phyloP scores from a whole-genome alignment of 2,329 filamentous ascomycete genomes.

The Ceratocystis papillata region DNA sequence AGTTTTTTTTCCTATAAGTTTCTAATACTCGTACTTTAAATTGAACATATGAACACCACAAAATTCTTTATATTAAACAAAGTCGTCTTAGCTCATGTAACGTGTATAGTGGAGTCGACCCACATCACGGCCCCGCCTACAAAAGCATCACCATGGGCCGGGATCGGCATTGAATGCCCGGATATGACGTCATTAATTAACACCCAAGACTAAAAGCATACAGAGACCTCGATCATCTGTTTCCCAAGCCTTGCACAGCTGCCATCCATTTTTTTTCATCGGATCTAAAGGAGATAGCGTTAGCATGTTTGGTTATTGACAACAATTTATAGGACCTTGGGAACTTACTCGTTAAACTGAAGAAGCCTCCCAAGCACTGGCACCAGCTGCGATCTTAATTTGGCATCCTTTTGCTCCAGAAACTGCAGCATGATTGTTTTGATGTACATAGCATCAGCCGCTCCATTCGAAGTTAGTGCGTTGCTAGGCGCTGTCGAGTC shows the following conservation, averaged over 20 bases:
- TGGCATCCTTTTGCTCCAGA: slow-evolving; percentile 68
- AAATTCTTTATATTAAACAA: background rate
- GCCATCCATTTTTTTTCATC: slow-evolving; percentile 29
- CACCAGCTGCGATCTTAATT: slow-evolving; percentile 62
- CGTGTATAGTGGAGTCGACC: slow-evolving; percentile 17
- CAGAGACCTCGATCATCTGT: slow-evolving; percentile 8
- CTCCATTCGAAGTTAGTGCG: slow-evolving; percentile 26
- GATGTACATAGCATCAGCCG: slow-evolving; percentile 52
- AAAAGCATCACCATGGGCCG: background rate
- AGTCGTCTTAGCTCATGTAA: slow-evolving; percentile 7
- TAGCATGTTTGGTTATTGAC: slow-evolving; percentile 25
- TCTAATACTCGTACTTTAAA: slow-evolving; percentile 2
- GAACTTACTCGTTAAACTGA: slow-evolving; percentile 61
- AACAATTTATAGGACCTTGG: background rate
- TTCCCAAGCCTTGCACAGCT: slow-evolving; percentile 28
- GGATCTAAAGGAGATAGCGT: slow-evolving; percentile 24
- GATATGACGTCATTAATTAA: background rate
- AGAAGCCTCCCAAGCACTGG: slow-evolving; percentile 67
- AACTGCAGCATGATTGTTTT: slow-evolving; percentile 77
- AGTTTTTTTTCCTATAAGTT: background rate
- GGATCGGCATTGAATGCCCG: background rate
- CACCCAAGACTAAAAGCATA: background rate
- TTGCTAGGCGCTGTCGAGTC: slow-evolving; percentile 34
- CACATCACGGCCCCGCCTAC: slow-evolving; percentile 10
- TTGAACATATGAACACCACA: background rate